phyloP scores from a whole-genome alignment of 306 rosid genomes.

The Lupinus albus region DNA sequence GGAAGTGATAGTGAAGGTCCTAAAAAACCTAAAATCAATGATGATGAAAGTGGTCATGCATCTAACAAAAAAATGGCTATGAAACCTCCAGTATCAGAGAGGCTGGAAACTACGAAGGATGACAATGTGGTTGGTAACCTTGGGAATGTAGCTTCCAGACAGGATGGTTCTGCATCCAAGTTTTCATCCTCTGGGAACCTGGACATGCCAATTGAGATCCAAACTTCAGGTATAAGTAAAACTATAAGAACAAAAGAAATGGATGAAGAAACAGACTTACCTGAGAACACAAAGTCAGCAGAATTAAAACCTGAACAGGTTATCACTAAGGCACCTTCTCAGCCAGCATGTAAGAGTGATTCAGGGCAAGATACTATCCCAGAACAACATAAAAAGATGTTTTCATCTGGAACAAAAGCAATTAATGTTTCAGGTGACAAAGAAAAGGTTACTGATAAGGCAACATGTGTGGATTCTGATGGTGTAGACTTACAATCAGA shows the following conservation, averaged over 20 bases:
- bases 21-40: constrained; percentile 39
- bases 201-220: constrained; percentile 30
- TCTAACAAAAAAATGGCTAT: constrained; percentile 40
- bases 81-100: constrained; percentile 51
- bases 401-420: constrained; percentile 41
- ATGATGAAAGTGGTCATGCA: constrained; percentile 43
- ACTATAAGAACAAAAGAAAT: constrained; percentile 39
- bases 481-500: constrained; percentile 41
- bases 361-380: constrained; percentile 43
- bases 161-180: constrained; percentile 46
- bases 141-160: constrained; percentile 45
- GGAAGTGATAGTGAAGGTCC: constrained; percentile 46
- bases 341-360: constrained; percentile 37
- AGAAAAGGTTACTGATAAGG: constrained; percentile 44
- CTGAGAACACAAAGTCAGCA: constrained; percentile 41
- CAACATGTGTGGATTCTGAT: constrained; percentile 37
- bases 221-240: constrained; percentile 40
- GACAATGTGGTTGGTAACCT: constrained; percentile 44
- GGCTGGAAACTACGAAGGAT: constrained; percentile 40
- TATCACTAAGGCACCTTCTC: constrained; percentile 35
- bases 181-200: too few species aligned
- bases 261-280: constrained; percentile 42
- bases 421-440: constrained; percentile 39
- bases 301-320: constrained; percentile 46
- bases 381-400: constrained; percentile 40